Evolutionary conservation across 805 yeast species (phyloP).

Genomic region (Lipomyces oligophaga): DNA sequence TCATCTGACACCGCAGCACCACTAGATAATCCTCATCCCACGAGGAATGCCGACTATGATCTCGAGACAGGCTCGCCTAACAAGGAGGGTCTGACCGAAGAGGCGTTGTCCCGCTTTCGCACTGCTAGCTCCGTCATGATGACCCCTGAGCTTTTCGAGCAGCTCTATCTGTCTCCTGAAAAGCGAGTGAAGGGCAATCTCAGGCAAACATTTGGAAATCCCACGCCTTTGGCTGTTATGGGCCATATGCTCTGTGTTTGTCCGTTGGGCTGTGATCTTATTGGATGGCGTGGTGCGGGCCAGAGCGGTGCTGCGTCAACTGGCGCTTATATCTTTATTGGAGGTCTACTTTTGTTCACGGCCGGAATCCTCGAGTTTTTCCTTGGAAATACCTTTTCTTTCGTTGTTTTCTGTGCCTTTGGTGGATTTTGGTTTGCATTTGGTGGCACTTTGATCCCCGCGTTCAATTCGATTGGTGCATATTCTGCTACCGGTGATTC

Average conservation of each 20-base stretch:
- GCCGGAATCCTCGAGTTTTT: slow-evolving; percentile 28
- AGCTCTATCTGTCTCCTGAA: slow-evolving; percentile 28
- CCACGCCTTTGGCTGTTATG: slow-evolving; percentile 28
- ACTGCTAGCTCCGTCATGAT: slow-evolving; percentile 26
- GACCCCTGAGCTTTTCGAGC: slow-evolving; percentile 29
- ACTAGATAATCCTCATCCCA: too few relatives aligned
- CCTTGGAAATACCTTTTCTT: slow-evolving; percentile 30
- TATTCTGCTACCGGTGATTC: slow-evolving; percentile 24
- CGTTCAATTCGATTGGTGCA: slow-evolving; percentile 27
- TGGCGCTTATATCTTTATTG: slow-evolving; percentile 24
- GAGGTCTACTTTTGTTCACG: slow-evolving; percentile 22
- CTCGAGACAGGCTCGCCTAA: slow-evolving; percentile 14
- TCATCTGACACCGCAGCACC: too few relatives aligned
- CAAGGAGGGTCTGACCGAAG: slow-evolving; percentile 15
- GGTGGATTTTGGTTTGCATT: slow-evolving; percentile 29
- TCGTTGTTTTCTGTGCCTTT: slow-evolving; percentile 26
- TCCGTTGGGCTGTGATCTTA: slow-evolving; percentile 27
- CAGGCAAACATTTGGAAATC: slow-evolving; percentile 28
- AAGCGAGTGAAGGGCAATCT: slow-evolving; percentile 19
- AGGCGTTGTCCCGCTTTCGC: slow-evolving; percentile 28
- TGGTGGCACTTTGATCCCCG: slow-evolving; percentile 23
- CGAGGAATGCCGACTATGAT: slow-evolving; percentile 2
- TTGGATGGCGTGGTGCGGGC: slow-evolving; percentile 30
- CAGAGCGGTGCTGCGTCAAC: slow-evolving; percentile 27
- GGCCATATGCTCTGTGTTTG: slow-evolving; percentile 23